Percentiles rank a stretch among this genome's conserved stretches.
Conservation (phyloP, 2,329 filamentous ascomycete genomes). For the Epichloe uncinata region DNA sequence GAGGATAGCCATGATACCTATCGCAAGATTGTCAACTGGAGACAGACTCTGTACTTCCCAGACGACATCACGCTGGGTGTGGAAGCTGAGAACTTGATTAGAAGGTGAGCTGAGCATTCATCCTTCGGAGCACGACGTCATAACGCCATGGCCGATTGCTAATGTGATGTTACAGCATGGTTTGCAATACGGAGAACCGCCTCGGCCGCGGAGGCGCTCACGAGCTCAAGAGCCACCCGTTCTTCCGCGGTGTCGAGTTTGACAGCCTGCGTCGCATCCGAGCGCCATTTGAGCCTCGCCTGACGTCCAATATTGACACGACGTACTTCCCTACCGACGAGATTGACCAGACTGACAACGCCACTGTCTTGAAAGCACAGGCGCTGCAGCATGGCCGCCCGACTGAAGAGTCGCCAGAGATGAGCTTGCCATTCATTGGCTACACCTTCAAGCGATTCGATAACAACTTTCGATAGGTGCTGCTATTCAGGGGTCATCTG, state of each 20-base stretch:
- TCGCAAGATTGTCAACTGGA: constrained; percentile 98
- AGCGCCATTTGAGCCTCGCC: constrained; percentile 87
- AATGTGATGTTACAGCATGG: constrained; percentile 47
- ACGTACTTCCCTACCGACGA: constrained; percentile 99
- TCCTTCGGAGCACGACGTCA: background rate
- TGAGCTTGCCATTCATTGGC: constrained; percentile 67
- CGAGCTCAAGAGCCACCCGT: constrained; percentile 86
- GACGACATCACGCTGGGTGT: constrained; percentile 81
- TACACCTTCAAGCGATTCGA: constrained; percentile 86
- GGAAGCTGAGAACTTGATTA: constrained; percentile 84
- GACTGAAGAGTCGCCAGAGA: constrained; percentile 74
- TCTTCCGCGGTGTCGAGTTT: constrained; percentile 96
- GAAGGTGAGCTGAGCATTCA: constrained; percentile 49
- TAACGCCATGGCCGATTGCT: background rate
- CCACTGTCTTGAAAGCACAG: constrained; percentile 73
- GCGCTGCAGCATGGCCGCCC: constrained; percentile 54
- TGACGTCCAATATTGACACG: constrained; percentile 88
- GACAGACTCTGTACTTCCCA: constrained; percentile 88
- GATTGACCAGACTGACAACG: constrained; percentile 92
- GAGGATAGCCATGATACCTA: constrained; percentile 97
- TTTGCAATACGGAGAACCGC: constrained; percentile 87
- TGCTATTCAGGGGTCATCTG: background rate
- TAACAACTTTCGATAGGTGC: constrained; percentile 47
- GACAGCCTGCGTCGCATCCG: constrained; percentile 84
- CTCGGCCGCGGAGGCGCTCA: constrained; percentile 76